Evolutionary conservation across 208 protist species (phyloP).

Genomic region (Wallacemonas sp.): DNA sequence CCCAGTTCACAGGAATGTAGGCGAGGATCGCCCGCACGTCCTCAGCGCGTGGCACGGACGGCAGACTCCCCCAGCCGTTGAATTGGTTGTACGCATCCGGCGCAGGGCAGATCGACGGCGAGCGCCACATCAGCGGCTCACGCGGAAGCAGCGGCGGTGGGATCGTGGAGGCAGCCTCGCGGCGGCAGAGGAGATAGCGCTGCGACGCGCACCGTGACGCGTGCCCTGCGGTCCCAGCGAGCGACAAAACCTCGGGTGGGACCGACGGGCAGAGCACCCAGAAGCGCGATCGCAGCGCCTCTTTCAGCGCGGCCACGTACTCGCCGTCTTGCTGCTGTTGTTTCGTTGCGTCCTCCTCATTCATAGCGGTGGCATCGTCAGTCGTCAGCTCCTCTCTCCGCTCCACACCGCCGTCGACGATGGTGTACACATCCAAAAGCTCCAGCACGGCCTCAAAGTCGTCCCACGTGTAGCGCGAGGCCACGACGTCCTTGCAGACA

Average conservation of each 20-base stretch:
- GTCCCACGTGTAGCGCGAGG: background rate
- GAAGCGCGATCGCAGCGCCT: background rate
- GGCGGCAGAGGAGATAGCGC: too few relatives aligned
- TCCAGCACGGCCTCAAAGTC: slow-evolving; percentile 1
- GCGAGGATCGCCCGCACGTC: slow-evolving; percentile 84
- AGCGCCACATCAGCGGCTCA: background rate
- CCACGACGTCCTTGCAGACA: slow-evolving; percentile 1
- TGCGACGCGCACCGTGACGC: too few relatives aligned
- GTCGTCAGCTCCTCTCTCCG: background rate
- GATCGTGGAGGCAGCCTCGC: background rate
- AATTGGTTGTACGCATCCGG: slow-evolving; percentile 56
- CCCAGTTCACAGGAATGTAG: slow-evolving; percentile 87
- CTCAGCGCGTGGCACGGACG: slow-evolving; percentile 54
- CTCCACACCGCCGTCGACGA: background rate
- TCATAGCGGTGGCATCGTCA: background rate
- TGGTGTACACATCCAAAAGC: background rate
- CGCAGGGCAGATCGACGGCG: slow-evolving; percentile 1
- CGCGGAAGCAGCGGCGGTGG: background rate
- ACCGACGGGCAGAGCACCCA: background rate
- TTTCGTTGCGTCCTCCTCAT: slow-evolving; percentile 1
- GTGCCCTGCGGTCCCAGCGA: background rate
- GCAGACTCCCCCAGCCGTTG: slow-evolving; percentile 63
- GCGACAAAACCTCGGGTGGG: background rate
- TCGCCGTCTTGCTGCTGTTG: too few relatives aligned
- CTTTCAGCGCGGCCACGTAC: background rate